Percentiles rank a stretch among this genome's conserved stretches.
Conservation (phyloP, 495 filamentous ascomycete genomes). For the Aspergillus homomorphus region DNA sequence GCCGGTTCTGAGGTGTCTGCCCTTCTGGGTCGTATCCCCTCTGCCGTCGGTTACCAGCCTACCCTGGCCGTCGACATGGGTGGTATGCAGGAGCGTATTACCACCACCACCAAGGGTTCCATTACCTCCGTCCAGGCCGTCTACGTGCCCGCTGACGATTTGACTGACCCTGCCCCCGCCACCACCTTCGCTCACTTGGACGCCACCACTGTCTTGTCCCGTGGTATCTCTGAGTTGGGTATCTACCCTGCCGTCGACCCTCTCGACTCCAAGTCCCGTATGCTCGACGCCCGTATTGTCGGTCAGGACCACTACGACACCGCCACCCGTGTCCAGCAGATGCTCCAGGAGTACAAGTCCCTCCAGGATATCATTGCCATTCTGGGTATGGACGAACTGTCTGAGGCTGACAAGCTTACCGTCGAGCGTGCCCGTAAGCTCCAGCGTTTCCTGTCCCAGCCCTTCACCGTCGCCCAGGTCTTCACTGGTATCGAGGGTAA, state of each 20-base stretch:
- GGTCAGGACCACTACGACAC: conserved; percentile 96
- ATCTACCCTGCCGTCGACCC: conserved; percentile 99
- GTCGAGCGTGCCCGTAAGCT: conserved; percentile 99
- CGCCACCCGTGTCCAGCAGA: conserved; percentile 93
- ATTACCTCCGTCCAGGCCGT: conserved; percentile 99
- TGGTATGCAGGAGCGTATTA: conserved; percentile 99
- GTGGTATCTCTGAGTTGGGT: conserved; percentile 99
- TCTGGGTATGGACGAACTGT: conserved; percentile 99
- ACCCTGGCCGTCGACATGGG: conserved; percentile 99
- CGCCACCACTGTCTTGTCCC: conserved; percentile 99
- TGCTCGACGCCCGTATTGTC: conserved; percentile 97
- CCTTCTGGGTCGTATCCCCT: conserved; percentile 98
- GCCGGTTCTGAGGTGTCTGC: conserved; percentile 99
- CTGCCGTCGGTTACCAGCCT: conserved; percentile 99
- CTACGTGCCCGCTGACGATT: conserved; percentile 99
- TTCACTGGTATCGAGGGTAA: conserved; percentile 99
- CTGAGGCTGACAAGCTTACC: conserved; percentile 97
- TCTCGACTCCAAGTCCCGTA: conserved; percentile 98
- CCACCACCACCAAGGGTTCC: conserved; percentile 98
- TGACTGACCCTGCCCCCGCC: conserved; percentile 98
- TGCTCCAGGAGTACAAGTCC: conserved; percentile 99
- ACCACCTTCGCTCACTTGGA: conserved; percentile 99
- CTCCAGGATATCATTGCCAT: conserved; percentile 99
- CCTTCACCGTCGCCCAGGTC: conserved; percentile 97
- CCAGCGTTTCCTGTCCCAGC: conserved; percentile 98